These are phyloP conservation scores for Tolypocladium ophioglossoides DNA, from an alignment of 2,329 filamentous ascomycete species.

Conservation along the genomic window DNA sequence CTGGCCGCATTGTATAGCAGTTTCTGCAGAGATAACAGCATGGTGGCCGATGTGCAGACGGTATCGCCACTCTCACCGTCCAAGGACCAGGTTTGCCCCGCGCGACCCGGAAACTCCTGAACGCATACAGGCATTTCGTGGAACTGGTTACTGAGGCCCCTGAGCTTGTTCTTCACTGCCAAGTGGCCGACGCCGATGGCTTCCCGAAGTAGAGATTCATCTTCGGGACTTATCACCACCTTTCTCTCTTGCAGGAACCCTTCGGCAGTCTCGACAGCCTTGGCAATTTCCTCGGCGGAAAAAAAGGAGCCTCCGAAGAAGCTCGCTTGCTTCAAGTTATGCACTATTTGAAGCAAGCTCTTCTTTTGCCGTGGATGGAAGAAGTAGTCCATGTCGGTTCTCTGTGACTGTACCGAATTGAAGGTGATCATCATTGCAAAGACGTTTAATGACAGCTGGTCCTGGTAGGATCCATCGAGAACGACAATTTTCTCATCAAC, in stretches of 20 bases:
- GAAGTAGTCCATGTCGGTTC: conserved; percentile 76
- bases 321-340: conserved; percentile 71
- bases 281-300: conserved; percentile 48
- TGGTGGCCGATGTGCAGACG: conserved; percentile 36
- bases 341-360: conserved; percentile 56
- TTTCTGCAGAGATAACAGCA: conserved; percentile 42
- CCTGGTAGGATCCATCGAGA: conserved; percentile 74
- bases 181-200: conserved; percentile 56
- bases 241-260: conserved; percentile 55
- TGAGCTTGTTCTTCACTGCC: conserved; percentile 50
- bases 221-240: conserved; percentile 47
- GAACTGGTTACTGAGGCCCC: conserved; percentile 54
- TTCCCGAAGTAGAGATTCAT: conserved; percentile 48
- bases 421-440: conserved; percentile 77
- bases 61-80: conserved; percentile 37
- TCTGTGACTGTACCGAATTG: conserved; percentile 81
- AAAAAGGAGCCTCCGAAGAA: conserved; percentile 81
- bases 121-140: conserved; percentile 74
- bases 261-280: conserved; percentile 54
- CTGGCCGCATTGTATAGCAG: conserved; percentile 35
- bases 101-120: conserved; percentile 51
- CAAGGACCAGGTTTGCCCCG: conserved; percentile 58
- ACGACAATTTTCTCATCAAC: conserved; percentile 62
- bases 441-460: conserved; percentile 71
- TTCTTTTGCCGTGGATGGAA: conserved; percentile 69